Base-by-base conservation (phyloP, 2,329 filamentous ascomycete species). In the Camptophora hylomeconis region DNA sequence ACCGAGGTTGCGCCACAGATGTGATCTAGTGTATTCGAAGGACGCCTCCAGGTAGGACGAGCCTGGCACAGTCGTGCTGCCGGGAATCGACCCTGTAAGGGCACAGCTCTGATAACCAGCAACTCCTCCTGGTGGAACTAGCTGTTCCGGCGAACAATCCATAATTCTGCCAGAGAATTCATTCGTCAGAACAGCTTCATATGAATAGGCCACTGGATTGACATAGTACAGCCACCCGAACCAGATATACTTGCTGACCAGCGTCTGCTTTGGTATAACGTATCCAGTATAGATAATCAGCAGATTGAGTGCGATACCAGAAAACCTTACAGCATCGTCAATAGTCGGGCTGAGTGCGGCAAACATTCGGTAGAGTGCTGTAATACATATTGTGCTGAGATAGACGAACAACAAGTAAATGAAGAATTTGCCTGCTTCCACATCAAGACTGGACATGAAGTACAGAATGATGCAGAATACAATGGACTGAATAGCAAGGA, bases 1-100 rank as follows among this genome's bases (percentile, higher is more conserved):
- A 17, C 77, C 80, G 45, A 80, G 83, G 48, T 87, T 84, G 3
- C 80, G 72, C 61, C 74, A 78, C 1, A 77, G 51, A 43, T 78
- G 61, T 15, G 53, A 55, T 11, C 70, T 57, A 1, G 62, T 61
- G 42, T 39, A 44, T 20, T 64, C 56, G 49, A 68, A 78, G 5
- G 61, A 61, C 1, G 60, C 58, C 7, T 55, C 41, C 2, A 77
- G 46, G 41, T 77, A 80, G 13, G 54, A 53, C 2, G 58, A 47
- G 18, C 74, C 74, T 17, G 60, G 44, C 8, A 79, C 64, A 3
- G 48, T 55, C 1, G 56, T 54, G 12, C 58, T 57, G 17, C 67
- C 67, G 8, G 68, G 49, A 14, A 53, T 45, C 7, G 72, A 64
- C n/a, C 75, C 75, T 14, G 65, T 57, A 20, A 78, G 50, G 20